phyloP scores from a whole-genome alignment of 306 rosid genomes.

The Mucuna pruriens region DNA sequence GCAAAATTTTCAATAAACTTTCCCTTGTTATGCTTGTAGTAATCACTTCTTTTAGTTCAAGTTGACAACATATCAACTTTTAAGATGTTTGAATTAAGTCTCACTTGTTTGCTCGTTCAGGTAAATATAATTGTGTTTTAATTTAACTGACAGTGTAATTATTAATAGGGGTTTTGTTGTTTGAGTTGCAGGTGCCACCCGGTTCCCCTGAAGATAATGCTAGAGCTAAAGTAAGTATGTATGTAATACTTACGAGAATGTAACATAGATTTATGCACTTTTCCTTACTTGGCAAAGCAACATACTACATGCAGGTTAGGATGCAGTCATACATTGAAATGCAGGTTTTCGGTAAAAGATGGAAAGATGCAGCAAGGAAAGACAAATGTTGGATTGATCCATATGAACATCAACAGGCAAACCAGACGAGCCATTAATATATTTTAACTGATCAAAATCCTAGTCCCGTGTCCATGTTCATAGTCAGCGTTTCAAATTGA shows the following conservation, averaged over 20 bases:
- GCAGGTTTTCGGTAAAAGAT: conserved; percentile 50
- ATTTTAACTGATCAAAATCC: conserved; percentile 1
- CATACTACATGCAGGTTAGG: conserved; percentile 48
- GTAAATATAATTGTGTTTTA: background rate
- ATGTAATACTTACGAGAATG: background rate
- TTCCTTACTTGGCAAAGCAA: background rate
- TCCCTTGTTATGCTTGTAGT: background rate
- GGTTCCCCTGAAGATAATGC: conserved; percentile 40
- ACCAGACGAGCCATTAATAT: conserved; percentile 37
- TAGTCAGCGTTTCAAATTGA: conserved; percentile 33
- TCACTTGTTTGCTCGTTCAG: conserved; percentile 8
- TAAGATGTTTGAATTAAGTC: background rate
- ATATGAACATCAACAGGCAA: conserved; percentile 40
- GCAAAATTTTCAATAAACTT: background rate
- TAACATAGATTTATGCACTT: background rate
- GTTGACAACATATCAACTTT: conserved; percentile 7
- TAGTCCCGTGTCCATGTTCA: background rate
- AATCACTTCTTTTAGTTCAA: background rate
- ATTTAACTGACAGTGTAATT: background rate
- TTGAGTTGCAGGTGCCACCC: conserved; percentile 52
- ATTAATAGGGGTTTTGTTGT: conserved; percentile 20
- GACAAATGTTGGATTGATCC: conserved; percentile 69
- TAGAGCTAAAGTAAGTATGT: conserved; percentile 69
- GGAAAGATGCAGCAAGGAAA: conserved; percentile 55
- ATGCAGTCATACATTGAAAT: conserved; percentile 60